Percentiles rank a stretch among this genome's conserved stretches.
Conservation (phyloP, 768 basidiomycete species). For the Mycena haematopus region DNA sequence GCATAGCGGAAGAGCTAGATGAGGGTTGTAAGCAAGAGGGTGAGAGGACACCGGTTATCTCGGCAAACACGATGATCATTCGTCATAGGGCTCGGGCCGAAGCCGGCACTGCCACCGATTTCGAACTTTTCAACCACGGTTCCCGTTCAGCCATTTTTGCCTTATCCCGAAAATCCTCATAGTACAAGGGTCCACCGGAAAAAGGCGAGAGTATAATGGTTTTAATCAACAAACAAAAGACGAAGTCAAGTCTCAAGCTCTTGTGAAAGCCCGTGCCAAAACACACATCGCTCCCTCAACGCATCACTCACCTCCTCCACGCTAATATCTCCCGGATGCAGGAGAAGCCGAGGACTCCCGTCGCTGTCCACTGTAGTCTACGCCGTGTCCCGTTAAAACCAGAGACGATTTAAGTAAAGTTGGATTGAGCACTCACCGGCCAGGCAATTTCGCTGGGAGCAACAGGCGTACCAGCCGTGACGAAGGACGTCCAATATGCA, state of each 20-base stretch:
- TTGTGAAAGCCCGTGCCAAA: slow-evolving; percentile 37
- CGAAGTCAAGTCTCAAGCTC: slow-evolving; percentile 4
- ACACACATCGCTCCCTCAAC: slow-evolving; percentile 35
- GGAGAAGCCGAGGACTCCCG: slow-evolving; percentile 39
- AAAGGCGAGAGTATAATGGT: too few species aligned
- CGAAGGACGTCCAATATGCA: slow-evolving; percentile 49
- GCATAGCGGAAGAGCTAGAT: slow-evolving; percentile 22
- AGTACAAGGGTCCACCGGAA: too few species aligned
- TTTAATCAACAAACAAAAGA: too few species aligned
- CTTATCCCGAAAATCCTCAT: too few species aligned
- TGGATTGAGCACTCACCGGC: slow-evolving; percentile 34
- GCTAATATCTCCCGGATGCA: slow-evolving; percentile 36
- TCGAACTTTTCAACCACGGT: too few species aligned
- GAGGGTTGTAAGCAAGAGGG: background rate
- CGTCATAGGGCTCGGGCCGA: too few species aligned
- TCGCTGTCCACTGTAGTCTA: slow-evolving; percentile 3
- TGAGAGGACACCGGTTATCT: too few species aligned
- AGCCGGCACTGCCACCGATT: too few species aligned
- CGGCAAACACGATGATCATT: too few species aligned
- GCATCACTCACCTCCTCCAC: slow-evolving; percentile 33
- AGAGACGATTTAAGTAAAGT: background rate
- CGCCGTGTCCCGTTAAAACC: background rate
- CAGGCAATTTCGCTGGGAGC: slow-evolving; percentile 33
- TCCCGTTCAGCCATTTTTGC: too few species aligned
- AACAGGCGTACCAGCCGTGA: slow-evolving; percentile 40